A percentile compares a stretch with the other conserved stretches of the same genome.
Conservation (phyloP, 352 stramenopile species). For the Globisporangium splendens region DNA sequence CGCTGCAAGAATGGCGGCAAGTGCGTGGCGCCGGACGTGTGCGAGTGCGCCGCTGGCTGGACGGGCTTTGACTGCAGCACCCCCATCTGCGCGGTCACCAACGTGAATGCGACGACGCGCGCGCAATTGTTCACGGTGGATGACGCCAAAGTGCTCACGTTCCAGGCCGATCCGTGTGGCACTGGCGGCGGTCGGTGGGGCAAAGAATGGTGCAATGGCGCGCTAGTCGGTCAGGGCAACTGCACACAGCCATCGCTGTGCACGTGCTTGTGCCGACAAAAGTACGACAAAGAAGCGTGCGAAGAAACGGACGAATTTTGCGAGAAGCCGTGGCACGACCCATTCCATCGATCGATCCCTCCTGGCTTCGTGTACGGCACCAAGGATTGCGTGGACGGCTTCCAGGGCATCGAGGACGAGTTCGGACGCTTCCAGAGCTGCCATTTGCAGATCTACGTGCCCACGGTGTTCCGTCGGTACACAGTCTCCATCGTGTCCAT, state of each 20-base stretch:
- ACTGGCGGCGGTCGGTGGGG: conserved; percentile 71
- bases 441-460: conserved; percentile 94
- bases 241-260: conserved; percentile 90
- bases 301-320: conserved; percentile 71
- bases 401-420: conserved; percentile 90
- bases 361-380: conserved; percentile 91
- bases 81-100: conserved; percentile 84
- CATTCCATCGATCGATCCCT: conserved; percentile 66
- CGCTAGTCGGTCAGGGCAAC: conserved; percentile 85
- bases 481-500: conserved; percentile 74
- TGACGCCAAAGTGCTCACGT: conserved; percentile 87
- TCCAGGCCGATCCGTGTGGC: conserved; percentile 94
- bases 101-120: conserved; percentile 53
- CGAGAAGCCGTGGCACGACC: conserved; percentile 81
- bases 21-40: conserved; percentile 90
- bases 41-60: conserved; percentile 91
- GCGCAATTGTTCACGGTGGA: conserved; percentile 93
- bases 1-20: conserved; percentile 92
- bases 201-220: conserved; percentile 69
- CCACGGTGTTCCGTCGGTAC: conserved; percentile 79
- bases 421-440: conserved; percentile 90
- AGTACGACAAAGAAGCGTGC: conserved; percentile 70
- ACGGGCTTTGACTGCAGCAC: conserved; percentile 92
- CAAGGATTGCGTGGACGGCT: conserved; percentile 89
- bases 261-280: conserved; percentile 89